Conservation (phyloP, 495 filamentous ascomycete genomes). For the Aspergillus mulundensis region DNA sequence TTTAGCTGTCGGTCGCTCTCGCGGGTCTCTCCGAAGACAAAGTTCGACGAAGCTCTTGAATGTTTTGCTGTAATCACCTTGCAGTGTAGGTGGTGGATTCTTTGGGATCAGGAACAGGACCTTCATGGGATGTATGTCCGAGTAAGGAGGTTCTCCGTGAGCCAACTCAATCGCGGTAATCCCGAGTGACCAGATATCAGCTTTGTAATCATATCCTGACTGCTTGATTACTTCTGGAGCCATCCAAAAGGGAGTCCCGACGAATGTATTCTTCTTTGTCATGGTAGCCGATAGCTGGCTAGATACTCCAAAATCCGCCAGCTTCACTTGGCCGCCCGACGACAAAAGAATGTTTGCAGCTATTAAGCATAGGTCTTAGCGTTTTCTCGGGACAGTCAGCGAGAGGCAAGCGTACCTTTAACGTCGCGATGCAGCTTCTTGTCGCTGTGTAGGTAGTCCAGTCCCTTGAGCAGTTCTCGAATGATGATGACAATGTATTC, state of each 20-base stretch:
- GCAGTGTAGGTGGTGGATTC: constrained; percentile 76
- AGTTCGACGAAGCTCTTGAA: constrained; percentile 95
- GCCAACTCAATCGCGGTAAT: constrained; percentile 95
- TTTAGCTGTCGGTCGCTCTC: constrained; percentile 78
- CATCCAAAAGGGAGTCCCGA: constrained; percentile 99
- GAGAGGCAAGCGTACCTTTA: constrained; percentile 61
- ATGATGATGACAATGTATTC: constrained; percentile 94
- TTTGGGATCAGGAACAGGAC: constrained; percentile 96
- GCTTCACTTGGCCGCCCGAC: constrained; percentile 88
- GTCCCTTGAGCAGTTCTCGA: constrained; percentile 78
- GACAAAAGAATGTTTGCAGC: constrained; percentile 88
- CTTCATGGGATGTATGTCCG: constrained; percentile 98
- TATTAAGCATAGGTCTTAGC: constrained; percentile 32
- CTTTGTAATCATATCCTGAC: constrained; percentile 96
- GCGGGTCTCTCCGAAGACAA: constrained; percentile 82
- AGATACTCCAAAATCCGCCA: constrained; percentile 96
- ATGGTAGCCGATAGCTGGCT: constrained; percentile 98
- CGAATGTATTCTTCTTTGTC: constrained; percentile 99
- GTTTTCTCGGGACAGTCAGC: not conserved
- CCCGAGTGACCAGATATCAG: constrained; percentile 98
- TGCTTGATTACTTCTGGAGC: constrained; percentile 98
- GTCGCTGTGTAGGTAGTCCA: constrained; percentile 91
- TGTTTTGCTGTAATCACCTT: constrained; percentile 79
- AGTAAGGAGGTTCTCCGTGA: constrained; percentile 89
- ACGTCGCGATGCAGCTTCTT: constrained; percentile 97